phyloP scores from a whole-genome alignment of 1,284 basidiomycete species.

The Cerrena zonata region DNA sequence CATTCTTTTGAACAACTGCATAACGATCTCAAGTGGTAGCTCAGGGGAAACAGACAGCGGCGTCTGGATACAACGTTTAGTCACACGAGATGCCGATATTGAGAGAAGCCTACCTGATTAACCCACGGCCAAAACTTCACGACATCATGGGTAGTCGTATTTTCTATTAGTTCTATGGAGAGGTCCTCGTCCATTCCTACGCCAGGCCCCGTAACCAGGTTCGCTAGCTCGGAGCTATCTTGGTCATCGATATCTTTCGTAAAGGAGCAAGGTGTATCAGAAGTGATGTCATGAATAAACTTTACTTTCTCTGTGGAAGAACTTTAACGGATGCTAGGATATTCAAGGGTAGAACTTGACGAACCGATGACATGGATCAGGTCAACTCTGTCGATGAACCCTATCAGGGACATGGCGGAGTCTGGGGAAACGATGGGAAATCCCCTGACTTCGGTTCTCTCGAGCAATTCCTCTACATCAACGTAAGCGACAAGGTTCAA shows the following conservation, averaged over 20 bases:
- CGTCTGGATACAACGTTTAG: constrained; percentile 46
- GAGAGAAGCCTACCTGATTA: constrained; percentile 63
- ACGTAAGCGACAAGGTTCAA: not conserved
- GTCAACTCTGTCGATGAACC: constrained; percentile 86
- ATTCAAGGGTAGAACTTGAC: constrained; percentile 18
- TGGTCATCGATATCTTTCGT: constrained; percentile 39
- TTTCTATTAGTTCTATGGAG: constrained; percentile 54
- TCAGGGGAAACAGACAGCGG: constrained; percentile 90
- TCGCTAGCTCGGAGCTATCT: constrained; percentile 20
- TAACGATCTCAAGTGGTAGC: constrained; percentile 90
- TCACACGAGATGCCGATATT: constrained; percentile 8
- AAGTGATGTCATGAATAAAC: constrained; percentile 53
- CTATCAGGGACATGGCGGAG: constrained; percentile 60
- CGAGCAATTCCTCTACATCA: constrained; percentile 59
- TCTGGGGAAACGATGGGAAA: constrained; percentile 80
- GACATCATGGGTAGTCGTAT: constrained; percentile 47
- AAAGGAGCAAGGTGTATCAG: constrained; percentile 72
- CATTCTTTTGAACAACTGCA: constrained; percentile 93
- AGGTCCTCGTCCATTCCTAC: constrained; percentile 65
- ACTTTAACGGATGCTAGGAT: not conserved
- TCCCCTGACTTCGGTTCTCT: constrained; percentile 75
- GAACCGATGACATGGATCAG: constrained; percentile 84
- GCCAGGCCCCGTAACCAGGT: constrained; percentile 45
- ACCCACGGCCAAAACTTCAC: constrained; percentile 88
- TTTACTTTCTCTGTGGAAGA: constrained; percentile 59